A percentile compares a stretch with the other conserved stretches of the same genome.
phyloP scores from a whole-genome alignment of 139 green algal species.

The Picochlorum sp. region DNA sequence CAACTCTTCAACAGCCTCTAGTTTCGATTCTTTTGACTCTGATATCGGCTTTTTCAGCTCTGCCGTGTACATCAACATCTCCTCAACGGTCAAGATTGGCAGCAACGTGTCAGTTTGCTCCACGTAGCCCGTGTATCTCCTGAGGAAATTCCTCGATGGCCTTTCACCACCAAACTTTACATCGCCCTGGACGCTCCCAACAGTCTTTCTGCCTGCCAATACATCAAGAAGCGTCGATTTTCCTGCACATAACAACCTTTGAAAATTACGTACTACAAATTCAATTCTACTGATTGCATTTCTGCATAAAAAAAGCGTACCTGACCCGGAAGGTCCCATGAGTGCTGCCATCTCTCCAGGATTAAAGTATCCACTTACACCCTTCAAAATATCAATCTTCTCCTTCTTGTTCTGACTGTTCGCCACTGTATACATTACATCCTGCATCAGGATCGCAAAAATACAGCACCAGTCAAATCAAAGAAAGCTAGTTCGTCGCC shows the following conservation, averaged over 20 bases:
- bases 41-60: constrained; percentile 48
- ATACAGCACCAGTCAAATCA: too few species aligned
- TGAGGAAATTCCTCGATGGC: constrained; percentile 18
- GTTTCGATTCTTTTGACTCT: constrained; percentile 36
- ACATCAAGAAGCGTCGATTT: constrained; percentile 61
- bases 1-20: constrained; percentile 42
- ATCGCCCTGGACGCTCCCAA: constrained; percentile 12
- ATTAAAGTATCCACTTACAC: constrained; percentile 15
- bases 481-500: background rate
- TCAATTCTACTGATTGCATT: too few species aligned
- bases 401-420: constrained; percentile 16
- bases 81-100: constrained; percentile 37
- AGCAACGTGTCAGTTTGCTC: constrained; percentile 50
- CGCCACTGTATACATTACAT: constrained; percentile 13
- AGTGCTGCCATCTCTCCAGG: constrained; percentile 23
- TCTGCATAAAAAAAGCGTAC: too few species aligned
- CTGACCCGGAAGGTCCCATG: constrained; percentile 59
- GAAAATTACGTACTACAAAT: too few species aligned
- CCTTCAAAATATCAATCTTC: constrained; percentile 13
- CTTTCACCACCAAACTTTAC: constrained; percentile 23
- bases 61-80: constrained; percentile 74
- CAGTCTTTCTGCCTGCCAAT: constrained; percentile 38
- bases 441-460: too few species aligned
- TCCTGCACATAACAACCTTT: too few species aligned
- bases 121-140: constrained; percentile 33